Evolutionary conservation across 2,329 filamentous ascomycete genomes (phyloP).

Genomic region (Trichoderma sp.): DNA sequence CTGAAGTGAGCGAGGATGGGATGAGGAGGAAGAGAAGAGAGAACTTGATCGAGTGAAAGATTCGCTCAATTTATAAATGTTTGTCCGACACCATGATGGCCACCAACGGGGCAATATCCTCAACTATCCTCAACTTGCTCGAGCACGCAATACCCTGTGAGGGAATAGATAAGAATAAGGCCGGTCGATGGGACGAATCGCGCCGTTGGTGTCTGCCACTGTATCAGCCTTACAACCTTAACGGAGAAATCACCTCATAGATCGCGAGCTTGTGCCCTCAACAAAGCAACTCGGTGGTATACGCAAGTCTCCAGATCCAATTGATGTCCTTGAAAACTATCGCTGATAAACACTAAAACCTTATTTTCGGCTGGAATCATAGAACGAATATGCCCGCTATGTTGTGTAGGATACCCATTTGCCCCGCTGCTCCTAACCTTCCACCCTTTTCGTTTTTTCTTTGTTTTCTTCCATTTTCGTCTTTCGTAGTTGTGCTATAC

Average conservation of each 20-base stretch:
- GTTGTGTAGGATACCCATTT: constrained; percentile 30
- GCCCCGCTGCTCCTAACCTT: constrained; percentile 19
- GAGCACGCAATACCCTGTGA: not conserved
- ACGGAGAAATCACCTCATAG: not conserved
- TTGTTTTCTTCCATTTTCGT: not conserved
- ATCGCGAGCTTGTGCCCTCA: not conserved
- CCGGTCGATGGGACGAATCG: not conserved
- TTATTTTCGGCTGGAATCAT: constrained; percentile 32
- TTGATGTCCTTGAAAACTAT: constrained; percentile 31
- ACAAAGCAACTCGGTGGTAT: not conserved
- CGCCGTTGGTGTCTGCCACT: not conserved
- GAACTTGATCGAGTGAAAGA: not conserved
- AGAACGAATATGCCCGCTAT: constrained; percentile 40
- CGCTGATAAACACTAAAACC: constrained; percentile 27
- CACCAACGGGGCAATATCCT: not conserved
- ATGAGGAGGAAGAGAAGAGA: not conserved
- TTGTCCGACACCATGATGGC: not conserved
- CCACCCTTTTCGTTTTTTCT: constrained; percentile 11
- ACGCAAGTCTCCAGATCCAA: constrained; percentile 20
- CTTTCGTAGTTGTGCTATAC: constrained; percentile 11
- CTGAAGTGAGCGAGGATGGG: not conserved
- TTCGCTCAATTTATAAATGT: not conserved
- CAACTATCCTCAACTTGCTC: not conserved
- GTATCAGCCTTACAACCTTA: not conserved
- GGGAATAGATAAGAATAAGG: not conserved